A percentile compares a stretch with the other conserved stretches of the same genome.
phyloP scores from a whole-genome alignment of 768 basidiomycete species.

The Cubamyces lactineus region DNA sequence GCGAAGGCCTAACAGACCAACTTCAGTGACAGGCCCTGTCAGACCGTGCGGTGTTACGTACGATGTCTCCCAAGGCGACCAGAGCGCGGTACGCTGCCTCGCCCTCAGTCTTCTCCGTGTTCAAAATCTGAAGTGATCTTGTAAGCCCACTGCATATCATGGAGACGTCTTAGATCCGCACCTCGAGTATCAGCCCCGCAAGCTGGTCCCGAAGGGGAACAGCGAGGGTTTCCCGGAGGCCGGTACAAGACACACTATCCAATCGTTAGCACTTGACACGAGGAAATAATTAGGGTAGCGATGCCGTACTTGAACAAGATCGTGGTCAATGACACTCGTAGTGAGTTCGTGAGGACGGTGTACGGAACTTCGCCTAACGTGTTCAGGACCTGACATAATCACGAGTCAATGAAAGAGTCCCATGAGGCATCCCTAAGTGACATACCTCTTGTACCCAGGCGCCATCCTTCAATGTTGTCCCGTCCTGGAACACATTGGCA shows the following conservation, averaged over 20 bases:
- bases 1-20: conserved; percentile 48
- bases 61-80: conserved; percentile 76
- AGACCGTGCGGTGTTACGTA: conserved; percentile 30
- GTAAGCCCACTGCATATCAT: background rate
- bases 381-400: conserved; percentile 55
- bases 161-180: conserved; percentile 31
- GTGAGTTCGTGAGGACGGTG: conserved; percentile 61
- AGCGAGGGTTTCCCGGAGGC: conserved; percentile 47
- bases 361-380: conserved; percentile 55
- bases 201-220: conserved; percentile 25
- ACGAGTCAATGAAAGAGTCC: background rate
- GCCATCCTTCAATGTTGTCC: conserved; percentile 44
- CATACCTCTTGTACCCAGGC: conserved; percentile 58
- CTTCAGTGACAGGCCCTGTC: background rate
- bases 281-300: background rate
- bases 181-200: conserved; percentile 42
- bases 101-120: conserved; percentile 56
- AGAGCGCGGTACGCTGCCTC: conserved; percentile 73
- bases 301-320: conserved; percentile 83
- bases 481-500: conserved; percentile 77
- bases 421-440: background rate
- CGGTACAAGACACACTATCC: conserved; percentile 66
- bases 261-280: conserved; percentile 16
- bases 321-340: conserved; percentile 79
- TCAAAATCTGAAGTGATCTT: conserved; percentile 40